phyloP scores from a whole-genome alignment of 2,329 filamentous ascomycete species.

The Calonectria pseudoturangicola region DNA sequence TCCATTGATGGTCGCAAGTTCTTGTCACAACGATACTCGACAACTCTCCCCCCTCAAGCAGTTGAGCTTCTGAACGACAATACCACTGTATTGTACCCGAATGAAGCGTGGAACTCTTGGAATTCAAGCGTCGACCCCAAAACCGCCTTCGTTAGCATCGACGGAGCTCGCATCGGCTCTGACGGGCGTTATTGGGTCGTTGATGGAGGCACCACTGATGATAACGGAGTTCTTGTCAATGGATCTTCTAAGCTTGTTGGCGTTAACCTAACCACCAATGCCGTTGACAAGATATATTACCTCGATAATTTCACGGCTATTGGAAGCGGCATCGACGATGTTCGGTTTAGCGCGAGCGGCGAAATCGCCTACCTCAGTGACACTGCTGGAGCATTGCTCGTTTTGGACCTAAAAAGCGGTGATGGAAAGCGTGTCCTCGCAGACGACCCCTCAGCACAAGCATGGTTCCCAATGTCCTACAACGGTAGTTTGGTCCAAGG shows the following conservation, averaged over 20 bases:
- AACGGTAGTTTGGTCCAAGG: constrained; percentile 20
- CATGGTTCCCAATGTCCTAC: constrained; percentile 28
- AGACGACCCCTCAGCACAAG: constrained; percentile 16
- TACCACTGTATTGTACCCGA: constrained; percentile 4
- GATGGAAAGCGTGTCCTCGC: constrained; percentile 22
- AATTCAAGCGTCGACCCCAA: constrained; percentile 21
- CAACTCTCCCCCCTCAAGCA: constrained; percentile 20
- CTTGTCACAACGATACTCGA: constrained; percentile 24
- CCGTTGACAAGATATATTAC: constrained; percentile 26
- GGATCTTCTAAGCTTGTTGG: constrained; percentile 31
- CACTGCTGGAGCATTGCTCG: constrained; percentile 24
- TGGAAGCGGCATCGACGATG: constrained; percentile 30
- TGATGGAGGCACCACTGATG: constrained; percentile 17
- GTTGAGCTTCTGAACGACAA: constrained; percentile 27
- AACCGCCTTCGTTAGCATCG: constrained; percentile 28
- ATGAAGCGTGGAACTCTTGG: constrained; percentile 28
- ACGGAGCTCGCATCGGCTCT: constrained; percentile 22
- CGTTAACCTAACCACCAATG: constrained; percentile 26
- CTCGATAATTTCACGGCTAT: constrained; percentile 25
- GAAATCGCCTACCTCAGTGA: constrained; percentile 33
- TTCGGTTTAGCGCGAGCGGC: constrained; percentile 24
- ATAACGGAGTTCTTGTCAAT: constrained; percentile 9
- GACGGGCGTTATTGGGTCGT: constrained; percentile 30
- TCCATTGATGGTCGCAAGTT: constrained; percentile 28
- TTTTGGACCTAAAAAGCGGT: constrained; percentile 4